Percentiles rank a stretch among this genome's conserved stretches.
Evolutionary conservation across 352 stramenopile species (phyloP).

Genomic region (Globisporangium iwayamae): DNA sequence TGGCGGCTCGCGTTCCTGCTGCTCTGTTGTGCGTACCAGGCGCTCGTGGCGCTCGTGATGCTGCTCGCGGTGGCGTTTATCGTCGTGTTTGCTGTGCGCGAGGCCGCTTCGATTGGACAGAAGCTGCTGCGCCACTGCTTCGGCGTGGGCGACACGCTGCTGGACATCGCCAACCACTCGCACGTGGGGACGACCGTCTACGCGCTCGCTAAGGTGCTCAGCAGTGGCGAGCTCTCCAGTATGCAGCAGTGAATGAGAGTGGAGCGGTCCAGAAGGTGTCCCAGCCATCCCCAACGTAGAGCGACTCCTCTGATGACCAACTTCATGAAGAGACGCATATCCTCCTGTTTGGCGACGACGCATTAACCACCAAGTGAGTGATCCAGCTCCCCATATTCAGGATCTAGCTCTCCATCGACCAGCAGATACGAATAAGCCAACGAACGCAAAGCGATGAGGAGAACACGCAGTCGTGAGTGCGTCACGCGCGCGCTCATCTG

Average conservation of each 20-base stretch:
- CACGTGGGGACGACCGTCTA: conserved; percentile 6
- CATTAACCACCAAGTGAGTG: not conserved
- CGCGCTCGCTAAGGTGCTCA: conserved; percentile 12
- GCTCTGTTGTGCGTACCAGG: not conserved
- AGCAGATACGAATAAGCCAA: not conserved
- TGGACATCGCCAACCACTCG: conserved; percentile 8
- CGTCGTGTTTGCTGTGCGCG: conserved; percentile 11
- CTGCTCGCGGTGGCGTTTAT: conserved; percentile 10
- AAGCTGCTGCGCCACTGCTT: conserved; percentile 5
- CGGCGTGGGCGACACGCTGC: not conserved
- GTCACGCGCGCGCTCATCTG: conserved; percentile 3
- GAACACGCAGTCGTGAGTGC: not conserved
- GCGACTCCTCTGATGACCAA: not conserved
- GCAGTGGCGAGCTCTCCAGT: conserved; percentile 13
- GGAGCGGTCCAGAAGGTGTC: not conserved
- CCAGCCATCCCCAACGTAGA: not conserved
- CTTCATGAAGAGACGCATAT: not conserved
- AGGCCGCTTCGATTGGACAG: not conserved
- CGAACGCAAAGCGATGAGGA: not conserved
- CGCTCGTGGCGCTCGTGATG: conserved; percentile 3
- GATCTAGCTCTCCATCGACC: not conserved
- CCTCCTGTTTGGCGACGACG: not conserved
- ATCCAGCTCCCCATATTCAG: not conserved
- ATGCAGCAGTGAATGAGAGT: conserved; percentile 4
- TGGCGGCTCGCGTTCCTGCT: conserved; percentile 14